Evolutionary conservation across 192 early-diverging fungal genomes (phyloP).

Genomic region (Dispira simplex): DNA sequence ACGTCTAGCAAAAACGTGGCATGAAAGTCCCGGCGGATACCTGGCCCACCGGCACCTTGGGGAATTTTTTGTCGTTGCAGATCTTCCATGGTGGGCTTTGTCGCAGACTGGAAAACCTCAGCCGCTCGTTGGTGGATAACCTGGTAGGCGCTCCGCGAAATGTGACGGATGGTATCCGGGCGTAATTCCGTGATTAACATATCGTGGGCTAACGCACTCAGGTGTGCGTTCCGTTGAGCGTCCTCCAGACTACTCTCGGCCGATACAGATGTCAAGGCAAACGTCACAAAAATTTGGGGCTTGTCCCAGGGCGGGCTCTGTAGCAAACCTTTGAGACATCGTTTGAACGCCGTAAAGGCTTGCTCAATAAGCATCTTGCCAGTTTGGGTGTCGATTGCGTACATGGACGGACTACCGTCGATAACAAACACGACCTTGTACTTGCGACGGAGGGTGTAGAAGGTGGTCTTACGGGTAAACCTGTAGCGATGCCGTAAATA

Average conservation of each 20-base stretch:
- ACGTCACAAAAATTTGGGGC: not conserved
- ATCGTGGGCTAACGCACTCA: not conserved
- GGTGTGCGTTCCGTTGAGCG: not conserved
- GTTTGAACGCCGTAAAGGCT: constrained; percentile 28
- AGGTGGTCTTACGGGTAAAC: constrained; percentile 28
- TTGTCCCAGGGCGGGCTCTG: constrained; percentile 18
- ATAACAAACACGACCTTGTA: constrained; percentile 33
- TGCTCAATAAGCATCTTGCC: constrained; percentile 24
- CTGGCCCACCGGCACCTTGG: not conserved
- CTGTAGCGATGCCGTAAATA: constrained; percentile 18
- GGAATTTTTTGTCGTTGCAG: not conserved
- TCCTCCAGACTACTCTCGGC: not conserved
- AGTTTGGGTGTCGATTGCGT: constrained; percentile 28
- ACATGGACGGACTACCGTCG: constrained; percentile 36
- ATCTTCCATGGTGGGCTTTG: not conserved
- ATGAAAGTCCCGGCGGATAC: not conserved
- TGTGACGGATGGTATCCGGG: constrained; percentile 10
- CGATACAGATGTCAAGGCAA: not conserved
- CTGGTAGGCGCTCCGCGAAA: constrained; percentile 3
- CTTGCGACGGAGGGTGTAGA: constrained; percentile 22
- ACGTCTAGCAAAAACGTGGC: constrained; percentile 17
- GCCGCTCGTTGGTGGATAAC: not conserved
- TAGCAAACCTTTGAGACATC: constrained; percentile 29
- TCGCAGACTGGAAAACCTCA: not conserved
- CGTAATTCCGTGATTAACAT: not conserved